Evolutionary conservation across 352 stramenopile species (phyloP).

Genomic region (Globisporangium solare): DNA sequence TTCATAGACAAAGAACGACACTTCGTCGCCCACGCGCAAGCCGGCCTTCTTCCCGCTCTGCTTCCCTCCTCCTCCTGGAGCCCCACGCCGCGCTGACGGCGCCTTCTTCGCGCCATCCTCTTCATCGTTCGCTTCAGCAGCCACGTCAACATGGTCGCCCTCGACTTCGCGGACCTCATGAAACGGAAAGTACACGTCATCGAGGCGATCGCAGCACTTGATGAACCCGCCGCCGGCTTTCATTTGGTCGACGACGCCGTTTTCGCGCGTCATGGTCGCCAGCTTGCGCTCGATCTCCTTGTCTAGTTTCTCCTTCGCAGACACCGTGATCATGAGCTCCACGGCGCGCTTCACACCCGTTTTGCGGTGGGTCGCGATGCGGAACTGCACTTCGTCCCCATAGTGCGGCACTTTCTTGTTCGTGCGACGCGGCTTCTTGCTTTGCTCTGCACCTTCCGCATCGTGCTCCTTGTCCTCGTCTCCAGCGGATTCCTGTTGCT

Average conservation of each 20-base stretch:
- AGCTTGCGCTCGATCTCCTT: conserved; percentile 70
- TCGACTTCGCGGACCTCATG: conserved; percentile 47
- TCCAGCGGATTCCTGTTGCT: conserved; percentile 2
- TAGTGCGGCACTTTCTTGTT: conserved; percentile 33
- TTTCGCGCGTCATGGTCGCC: conserved; percentile 45
- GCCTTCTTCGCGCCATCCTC: conserved; percentile 14
- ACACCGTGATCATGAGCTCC: conserved; percentile 50
- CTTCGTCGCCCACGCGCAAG: conserved; percentile 61
- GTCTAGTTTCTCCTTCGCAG: conserved; percentile 56
- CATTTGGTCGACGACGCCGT: conserved; percentile 50
- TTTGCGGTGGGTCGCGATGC: conserved; percentile 68
- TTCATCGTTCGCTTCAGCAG: conserved; percentile 1
- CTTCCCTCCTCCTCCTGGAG: conserved; percentile 13
- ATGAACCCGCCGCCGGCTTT: conserved; percentile 69
- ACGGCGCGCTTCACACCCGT: conserved; percentile 59
- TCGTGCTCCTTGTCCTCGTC: conserved; percentile 9
- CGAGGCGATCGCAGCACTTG: conserved; percentile 56
- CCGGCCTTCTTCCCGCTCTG: conserved; percentile 4
- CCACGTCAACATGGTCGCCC: background rate
- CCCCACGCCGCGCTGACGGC: too few relatives aligned
- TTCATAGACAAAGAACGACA: conserved; percentile 78
- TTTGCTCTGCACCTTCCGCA: conserved; percentile 15
- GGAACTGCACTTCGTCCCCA: conserved; percentile 70
- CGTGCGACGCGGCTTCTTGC: conserved; percentile 8
- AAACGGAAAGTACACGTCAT: conserved; percentile 72